Conservation (phyloP, 768 basidiomycete species). For the Galerina sulciceps region DNA sequence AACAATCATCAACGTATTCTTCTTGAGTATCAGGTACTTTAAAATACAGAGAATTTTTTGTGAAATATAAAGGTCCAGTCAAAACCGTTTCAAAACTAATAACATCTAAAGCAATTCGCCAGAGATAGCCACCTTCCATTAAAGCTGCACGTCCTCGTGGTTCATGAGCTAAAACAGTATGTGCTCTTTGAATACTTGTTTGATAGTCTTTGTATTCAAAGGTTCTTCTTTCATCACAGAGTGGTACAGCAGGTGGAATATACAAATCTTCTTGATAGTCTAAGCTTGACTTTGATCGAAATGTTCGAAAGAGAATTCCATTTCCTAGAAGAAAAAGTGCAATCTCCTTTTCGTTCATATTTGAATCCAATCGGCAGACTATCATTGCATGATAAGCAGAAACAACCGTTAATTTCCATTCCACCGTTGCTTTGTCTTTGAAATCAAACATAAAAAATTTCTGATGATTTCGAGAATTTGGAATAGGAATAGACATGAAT, state of each 20-base stretch:
- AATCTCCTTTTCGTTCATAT: background rate
- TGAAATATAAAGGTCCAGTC: background rate
- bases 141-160: slow-evolving; percentile 3
- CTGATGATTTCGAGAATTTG: no score
- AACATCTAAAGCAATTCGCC: background rate
- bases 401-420: background rate
- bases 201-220: background rate
- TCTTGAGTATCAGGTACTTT: no score
- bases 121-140: slow-evolving; percentile 10
- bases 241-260: background rate
- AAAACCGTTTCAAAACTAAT: slow-evolving; percentile 3
- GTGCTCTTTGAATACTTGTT: background rate
- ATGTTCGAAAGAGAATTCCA: background rate
- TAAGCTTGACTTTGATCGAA: background rate
- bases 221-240: background rate
- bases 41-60: no score
- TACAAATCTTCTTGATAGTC: no score
- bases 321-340: background rate
- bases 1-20: no score
- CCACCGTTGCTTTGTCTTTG: no score
- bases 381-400: background rate
- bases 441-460: no score
- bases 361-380: background rate
- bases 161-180: background rate
- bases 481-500: no score